phyloP scores from a whole-genome alignment of 345 rosid genomes.

The Nephelium lappaceum region DNA sequence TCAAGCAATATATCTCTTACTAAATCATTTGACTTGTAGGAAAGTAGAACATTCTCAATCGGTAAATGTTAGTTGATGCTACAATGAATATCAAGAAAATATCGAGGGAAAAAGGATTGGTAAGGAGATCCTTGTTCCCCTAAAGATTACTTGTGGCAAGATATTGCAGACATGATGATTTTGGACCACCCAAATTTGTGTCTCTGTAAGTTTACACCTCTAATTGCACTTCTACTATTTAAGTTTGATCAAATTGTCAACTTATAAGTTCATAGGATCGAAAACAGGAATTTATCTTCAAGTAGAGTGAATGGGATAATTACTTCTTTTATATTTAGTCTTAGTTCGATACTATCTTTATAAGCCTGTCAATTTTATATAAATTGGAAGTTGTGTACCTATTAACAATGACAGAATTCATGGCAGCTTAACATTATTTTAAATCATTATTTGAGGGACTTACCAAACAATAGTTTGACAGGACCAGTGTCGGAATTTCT shows the following conservation, averaged over 20 bases:
- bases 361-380: constrained; percentile 28
- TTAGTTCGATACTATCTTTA: constrained; percentile 36
- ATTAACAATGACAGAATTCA: background rate
- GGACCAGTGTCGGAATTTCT: constrained; percentile 50
- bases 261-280: background rate
- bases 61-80: constrained; percentile 35
- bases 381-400: background rate
- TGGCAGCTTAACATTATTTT: background rate
- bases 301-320: constrained; percentile 42
- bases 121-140: constrained; percentile 62
- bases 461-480: constrained; percentile 49
- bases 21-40: too few species aligned
- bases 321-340: constrained; percentile 27
- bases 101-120: constrained; percentile 43
- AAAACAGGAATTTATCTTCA: constrained; percentile 44
- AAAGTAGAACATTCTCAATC: too few species aligned
- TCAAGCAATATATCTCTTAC: too few species aligned
- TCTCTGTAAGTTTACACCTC: constrained; percentile 38
- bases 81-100: constrained; percentile 35
- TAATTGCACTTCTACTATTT: background rate
- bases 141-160: constrained; percentile 38
- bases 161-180: constrained; percentile 41
- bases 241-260: background rate
- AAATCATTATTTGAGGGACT: constrained; percentile 33
- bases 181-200: constrained; percentile 31